These are phyloP conservation scores for Mortierella claussenii DNA, from an alignment of 192 early-diverging fungal species.

Conservation along the genomic window DNA sequence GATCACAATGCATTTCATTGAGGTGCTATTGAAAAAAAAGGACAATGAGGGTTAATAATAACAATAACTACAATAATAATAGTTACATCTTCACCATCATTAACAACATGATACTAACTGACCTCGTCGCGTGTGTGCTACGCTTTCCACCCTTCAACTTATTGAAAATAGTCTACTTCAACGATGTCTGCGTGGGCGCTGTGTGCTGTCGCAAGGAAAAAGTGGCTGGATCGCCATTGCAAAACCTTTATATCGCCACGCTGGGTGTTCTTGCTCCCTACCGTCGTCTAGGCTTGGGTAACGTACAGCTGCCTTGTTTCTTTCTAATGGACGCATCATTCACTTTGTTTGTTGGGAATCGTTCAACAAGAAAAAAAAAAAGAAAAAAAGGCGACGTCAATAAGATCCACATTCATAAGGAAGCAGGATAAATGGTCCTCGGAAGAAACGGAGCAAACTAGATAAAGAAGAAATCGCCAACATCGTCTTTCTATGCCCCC, in stretches of 20 bases:
- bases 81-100: too few relatives aligned
- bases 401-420: too few relatives aligned
- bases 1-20: too few relatives aligned
- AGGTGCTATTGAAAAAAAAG: not conserved
- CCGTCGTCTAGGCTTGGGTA: slow-evolving; percentile 82
- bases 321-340: not conserved
- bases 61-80: not conserved
- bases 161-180: slow-evolving; percentile 67
- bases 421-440: too few relatives aligned
- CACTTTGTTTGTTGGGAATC: not conserved
- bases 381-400: not conserved
- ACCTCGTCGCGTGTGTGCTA: too few relatives aligned
- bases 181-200: slow-evolving; percentile 79
- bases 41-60: not conserved
- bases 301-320: not conserved
- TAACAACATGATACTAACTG: too few relatives aligned
- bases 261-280: slow-evolving; percentile 90
- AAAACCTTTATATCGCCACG: slow-evolving; percentile 83
- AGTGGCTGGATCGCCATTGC: slow-evolving; percentile 50
- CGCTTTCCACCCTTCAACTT: not conserved
- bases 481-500: not conserved
- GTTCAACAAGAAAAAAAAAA: not conserved
- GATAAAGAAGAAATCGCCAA: not conserved
- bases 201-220: slow-evolving; percentile 85
- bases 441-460: too few relatives aligned